These are phyloP conservation scores for Solanum acaule DNA, from an alignment of 257 asterid genomes.

Conservation along the genomic window DNA sequence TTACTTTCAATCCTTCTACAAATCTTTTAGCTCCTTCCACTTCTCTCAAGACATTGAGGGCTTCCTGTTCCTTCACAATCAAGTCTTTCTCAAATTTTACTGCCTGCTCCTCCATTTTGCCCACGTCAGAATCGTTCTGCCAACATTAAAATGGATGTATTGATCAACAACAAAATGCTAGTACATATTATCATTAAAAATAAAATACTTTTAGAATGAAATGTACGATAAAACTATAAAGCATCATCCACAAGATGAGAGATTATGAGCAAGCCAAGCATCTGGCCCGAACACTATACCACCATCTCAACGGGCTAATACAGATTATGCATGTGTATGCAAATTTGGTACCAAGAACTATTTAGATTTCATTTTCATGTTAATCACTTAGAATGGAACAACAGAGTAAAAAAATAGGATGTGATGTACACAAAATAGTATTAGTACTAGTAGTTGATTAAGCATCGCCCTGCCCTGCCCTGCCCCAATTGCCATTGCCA, in stretches of 20 bases:
- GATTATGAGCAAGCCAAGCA: neutral
- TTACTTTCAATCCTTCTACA: slow-evolving; percentile 45
- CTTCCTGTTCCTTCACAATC: slow-evolving; percentile 47
- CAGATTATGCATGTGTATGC: neutral
- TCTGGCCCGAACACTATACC: neutral
- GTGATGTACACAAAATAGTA: neutral
- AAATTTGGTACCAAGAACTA: neutral
- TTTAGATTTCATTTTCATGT: neutral
- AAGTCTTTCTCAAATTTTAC: slow-evolving; percentile 53
- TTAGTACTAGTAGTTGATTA: neutral
- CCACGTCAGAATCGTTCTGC: slow-evolving; percentile 28
- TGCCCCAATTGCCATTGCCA: neutral
- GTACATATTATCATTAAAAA: neutral
- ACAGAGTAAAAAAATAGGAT: neutral
- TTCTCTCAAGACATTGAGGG: slow-evolving; percentile 53
- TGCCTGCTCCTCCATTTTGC: slow-evolving; percentile 56
- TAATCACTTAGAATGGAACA: neutral
- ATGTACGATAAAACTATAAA: neutral
- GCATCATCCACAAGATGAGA: neutral
- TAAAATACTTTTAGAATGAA: neutral
- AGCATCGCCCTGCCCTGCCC: neutral
- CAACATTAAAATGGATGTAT: neutral
- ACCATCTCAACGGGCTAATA: neutral
- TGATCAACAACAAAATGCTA: neutral
- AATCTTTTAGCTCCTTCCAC: slow-evolving; percentile 55